A percentile compares a stretch with the other conserved stretches of the same genome.
Evolutionary conservation across 1,284 basidiomycete genomes (phyloP).

Genomic region (Rhodotorula sp.): DNA sequence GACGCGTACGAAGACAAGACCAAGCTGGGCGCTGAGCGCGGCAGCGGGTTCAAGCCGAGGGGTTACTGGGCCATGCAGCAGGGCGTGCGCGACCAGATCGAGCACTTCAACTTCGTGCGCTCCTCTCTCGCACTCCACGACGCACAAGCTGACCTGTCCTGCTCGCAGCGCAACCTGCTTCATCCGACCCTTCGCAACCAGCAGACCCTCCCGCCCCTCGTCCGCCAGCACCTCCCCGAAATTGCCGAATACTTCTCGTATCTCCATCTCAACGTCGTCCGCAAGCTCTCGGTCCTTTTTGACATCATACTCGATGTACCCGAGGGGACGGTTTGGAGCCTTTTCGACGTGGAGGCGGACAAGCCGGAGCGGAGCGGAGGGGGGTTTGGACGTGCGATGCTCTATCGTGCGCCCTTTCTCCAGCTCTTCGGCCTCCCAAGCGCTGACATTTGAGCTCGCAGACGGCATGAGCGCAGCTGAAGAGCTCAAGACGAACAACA

Average conservation of each 20-base stretch:
- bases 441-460: background rate
- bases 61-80: slow-evolving; percentile 20
- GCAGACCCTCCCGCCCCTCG: slow-evolving; percentile 17
- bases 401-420: slow-evolving; percentile 6
- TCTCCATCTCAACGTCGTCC: slow-evolving; percentile 22
- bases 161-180: slow-evolving; percentile 18
- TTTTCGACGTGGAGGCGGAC: slow-evolving; percentile 17
- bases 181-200: slow-evolving; percentile 16
- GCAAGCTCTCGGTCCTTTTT: slow-evolving; percentile 18
- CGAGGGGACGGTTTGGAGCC: slow-evolving; percentile 16
- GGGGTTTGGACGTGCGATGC: slow-evolving; percentile 24
- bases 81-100: slow-evolving; percentile 25
- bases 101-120: slow-evolving; percentile 23
- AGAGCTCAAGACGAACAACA: slow-evolving; percentile 12
- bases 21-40: slow-evolving; percentile 19
- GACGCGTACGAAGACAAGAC: slow-evolving; percentile 12
- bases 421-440: background rate
- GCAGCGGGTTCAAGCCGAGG: slow-evolving; percentile 18
- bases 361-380: slow-evolving; percentile 9
- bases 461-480: slow-evolving; percentile 17
- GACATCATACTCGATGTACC: slow-evolving; percentile 29
- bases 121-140: no score
- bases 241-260: slow-evolving; percentile 23
- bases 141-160: background rate
- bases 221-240: slow-evolving; percentile 24